Conservation (phyloP, 2,329 filamentous ascomycete species). For the Epichloe baconii region DNA sequence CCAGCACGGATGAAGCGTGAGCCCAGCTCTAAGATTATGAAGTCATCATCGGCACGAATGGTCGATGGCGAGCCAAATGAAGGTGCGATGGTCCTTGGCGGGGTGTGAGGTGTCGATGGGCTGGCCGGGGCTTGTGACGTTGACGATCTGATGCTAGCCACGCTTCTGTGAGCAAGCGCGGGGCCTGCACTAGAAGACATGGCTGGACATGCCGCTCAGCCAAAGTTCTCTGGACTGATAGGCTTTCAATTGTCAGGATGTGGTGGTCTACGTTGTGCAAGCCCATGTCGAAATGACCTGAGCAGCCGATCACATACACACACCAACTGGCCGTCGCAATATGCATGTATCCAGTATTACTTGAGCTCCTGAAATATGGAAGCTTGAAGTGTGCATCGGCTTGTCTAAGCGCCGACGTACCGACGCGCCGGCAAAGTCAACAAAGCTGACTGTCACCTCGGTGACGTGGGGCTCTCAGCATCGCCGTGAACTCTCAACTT, state of each 20-base stretch:
- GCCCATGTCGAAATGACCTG: neutral
- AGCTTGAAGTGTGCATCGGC: neutral
- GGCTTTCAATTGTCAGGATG: too few relatives aligned
- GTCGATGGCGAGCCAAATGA: slow-evolving; percentile 46
- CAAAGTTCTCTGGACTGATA: too few relatives aligned
- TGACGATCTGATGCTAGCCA: slow-evolving; percentile 42
- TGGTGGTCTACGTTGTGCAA: neutral
- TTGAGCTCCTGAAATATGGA: too few relatives aligned
- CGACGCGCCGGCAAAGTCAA: slow-evolving; percentile 19
- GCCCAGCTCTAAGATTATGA: slow-evolving; percentile 71
- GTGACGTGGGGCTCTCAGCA: slow-evolving; percentile 15
- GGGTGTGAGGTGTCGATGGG: slow-evolving; percentile 46
- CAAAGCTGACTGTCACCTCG: slow-evolving; percentile 13
- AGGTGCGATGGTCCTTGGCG: slow-evolving; percentile 38
- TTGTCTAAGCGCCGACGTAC: slow-evolving; percentile 13
- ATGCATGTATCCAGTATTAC: neutral
- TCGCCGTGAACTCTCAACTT: neutral
- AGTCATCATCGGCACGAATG: slow-evolving; percentile 67
- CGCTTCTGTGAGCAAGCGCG: slow-evolving; percentile 41
- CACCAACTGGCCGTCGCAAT: neutral
- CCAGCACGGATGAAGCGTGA: slow-evolving; percentile 67
- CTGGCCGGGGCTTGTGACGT: slow-evolving; percentile 19
- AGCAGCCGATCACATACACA: neutral
- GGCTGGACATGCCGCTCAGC: slow-evolving; percentile 3
- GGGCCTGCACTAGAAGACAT: slow-evolving; percentile 33